Conservation (phyloP, 768 basidiomycete species). For the Collybia mongolica region DNA sequence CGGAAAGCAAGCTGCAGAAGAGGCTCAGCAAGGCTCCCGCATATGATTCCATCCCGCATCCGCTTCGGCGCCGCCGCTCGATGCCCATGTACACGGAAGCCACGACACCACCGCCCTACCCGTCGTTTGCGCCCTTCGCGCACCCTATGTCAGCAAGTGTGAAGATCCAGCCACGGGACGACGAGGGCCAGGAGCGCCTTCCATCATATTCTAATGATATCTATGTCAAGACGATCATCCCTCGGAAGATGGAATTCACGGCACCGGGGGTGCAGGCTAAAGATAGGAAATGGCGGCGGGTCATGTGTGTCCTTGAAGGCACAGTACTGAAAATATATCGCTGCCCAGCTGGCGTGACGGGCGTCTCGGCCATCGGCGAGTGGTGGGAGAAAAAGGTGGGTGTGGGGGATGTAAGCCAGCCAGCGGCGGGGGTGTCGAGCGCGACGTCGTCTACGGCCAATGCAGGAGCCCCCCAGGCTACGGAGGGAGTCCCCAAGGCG, state of each 20-base stretch:
- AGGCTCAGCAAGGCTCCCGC: slow-evolving; percentile 30
- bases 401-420: slow-evolving; percentile 55
- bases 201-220: slow-evolving; percentile 83
- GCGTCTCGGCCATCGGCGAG: slow-evolving; percentile 55
- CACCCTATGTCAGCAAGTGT: slow-evolving; percentile 18
- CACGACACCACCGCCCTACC: slow-evolving; percentile 69
- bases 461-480: slow-evolving; percentile 14
- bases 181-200: slow-evolving; percentile 81
- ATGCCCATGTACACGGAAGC: slow-evolving; percentile 66
- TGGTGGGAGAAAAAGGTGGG: slow-evolving; percentile 83
- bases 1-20: slow-evolving; percentile 18
- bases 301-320: slow-evolving; percentile 88
- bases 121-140: slow-evolving; percentile 29
- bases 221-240: slow-evolving; percentile 78
- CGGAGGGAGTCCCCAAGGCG: slow-evolving; percentile 17
- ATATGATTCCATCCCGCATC: slow-evolving; percentile 34
- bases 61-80: slow-evolving; percentile 61
- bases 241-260: slow-evolving; percentile 91
- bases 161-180: slow-evolving; percentile 54
- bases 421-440: slow-evolving; percentile 17
- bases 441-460: slow-evolving; percentile 18
- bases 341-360: slow-evolving; percentile 38
- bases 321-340: slow-evolving; percentile 83
- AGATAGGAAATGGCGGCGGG: slow-evolving; percentile 90
- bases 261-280: slow-evolving; percentile 82